Evolutionary conservation across 257 asterid genomes (phyloP).

Genomic region (Gentiana dahurica): DNA sequence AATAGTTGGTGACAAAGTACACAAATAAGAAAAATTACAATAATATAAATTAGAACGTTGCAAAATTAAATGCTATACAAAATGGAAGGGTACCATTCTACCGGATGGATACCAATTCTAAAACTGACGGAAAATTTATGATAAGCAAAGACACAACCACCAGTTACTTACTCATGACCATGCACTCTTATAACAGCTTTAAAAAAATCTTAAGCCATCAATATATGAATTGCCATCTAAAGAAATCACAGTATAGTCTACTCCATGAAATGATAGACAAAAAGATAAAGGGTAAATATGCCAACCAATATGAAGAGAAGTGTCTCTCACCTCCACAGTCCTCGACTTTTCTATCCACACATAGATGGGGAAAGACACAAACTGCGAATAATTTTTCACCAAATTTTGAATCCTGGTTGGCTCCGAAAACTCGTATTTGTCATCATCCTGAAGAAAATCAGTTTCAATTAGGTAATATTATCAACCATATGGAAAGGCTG

Average conservation of each 20-base stretch:
- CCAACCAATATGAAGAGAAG: background rate
- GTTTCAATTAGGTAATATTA: background rate
- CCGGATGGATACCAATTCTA: no score
- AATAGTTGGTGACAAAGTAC: background rate
- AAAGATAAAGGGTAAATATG: background rate
- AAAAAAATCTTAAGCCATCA: no score
- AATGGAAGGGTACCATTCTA: no score
- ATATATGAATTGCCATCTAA: no score
- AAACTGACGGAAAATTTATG: no score
- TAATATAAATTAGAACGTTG: background rate
- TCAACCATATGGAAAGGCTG: no score
- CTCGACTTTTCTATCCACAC: slow-evolving; percentile 94
- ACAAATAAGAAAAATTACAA: background rate
- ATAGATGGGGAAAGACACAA: slow-evolving; percentile 86
- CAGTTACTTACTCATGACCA: no score
- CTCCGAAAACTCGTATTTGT: slow-evolving; percentile 85
- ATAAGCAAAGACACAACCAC: no score
- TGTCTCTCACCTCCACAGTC: slow-evolving; percentile 62
- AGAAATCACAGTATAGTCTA: no score
- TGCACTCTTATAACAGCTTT: no score
- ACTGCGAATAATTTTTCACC: slow-evolving; percentile 96
- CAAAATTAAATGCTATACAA: background rate
- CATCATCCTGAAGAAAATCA: slow-evolving; percentile 57
- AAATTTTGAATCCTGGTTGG: slow-evolving; percentile 71
- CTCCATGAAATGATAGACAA: background rate